phyloP scores from a whole-genome alignment of 495 filamentous ascomycete genomes.

The Astrothelium macrocarpum region DNA sequence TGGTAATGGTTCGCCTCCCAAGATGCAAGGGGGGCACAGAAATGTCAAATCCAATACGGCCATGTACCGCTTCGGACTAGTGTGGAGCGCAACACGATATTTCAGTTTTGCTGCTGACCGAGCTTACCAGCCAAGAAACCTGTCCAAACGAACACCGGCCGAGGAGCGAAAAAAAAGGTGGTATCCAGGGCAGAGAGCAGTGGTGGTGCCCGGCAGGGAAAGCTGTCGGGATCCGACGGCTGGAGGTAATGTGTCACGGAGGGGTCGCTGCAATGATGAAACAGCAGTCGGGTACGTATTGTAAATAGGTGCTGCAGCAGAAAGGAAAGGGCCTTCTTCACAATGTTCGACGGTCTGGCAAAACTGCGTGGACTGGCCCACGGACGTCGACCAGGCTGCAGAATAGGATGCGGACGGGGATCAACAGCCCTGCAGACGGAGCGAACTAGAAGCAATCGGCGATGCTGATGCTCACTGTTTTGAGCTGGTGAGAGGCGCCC shows the following conservation, averaged over 20 bases:
- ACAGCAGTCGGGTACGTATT: background rate
- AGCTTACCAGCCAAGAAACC: background rate
- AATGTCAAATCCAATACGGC: constrained; percentile 4
- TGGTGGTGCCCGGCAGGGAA: background rate
- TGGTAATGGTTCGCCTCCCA: background rate
- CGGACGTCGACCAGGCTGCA: background rate
- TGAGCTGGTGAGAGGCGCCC: constrained; percentile 3
- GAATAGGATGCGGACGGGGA: background rate
- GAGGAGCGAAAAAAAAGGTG: background rate
- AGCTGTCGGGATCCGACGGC: background rate
- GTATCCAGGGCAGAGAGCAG: background rate
- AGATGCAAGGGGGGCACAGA: background rate
- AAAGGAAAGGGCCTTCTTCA: background rate
- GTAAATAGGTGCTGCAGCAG: background rate
- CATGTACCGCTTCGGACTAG: background rate
- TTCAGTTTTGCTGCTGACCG: background rate
- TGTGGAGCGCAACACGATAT: constrained; percentile 1
- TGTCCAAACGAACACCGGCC: background rate
- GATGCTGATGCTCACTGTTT: constrained; percentile 3
- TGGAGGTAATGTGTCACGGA: background rate
- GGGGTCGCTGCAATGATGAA: constrained; percentile 2
- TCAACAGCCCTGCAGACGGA: background rate
- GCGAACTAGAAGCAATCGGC: background rate
- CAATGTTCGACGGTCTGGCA: background rate
- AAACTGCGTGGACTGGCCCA: background rate